These are phyloP conservation scores for Penicillium oxalicum DNA, from an alignment of 2,329 filamentous ascomycete species.

Conservation along the genomic window DNA sequence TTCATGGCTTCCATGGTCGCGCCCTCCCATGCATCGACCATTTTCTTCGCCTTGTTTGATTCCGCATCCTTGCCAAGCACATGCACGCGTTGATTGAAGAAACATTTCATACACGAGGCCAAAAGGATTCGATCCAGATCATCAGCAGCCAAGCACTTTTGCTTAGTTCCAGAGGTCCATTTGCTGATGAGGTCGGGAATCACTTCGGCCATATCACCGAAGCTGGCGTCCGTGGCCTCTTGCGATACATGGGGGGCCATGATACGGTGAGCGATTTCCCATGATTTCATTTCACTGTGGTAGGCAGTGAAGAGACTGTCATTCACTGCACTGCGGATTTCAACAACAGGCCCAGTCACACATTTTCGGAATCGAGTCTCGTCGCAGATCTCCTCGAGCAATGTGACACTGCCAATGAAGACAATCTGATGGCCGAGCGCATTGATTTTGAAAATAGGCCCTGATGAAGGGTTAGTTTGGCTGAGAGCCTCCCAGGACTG, in stretches of 20 bases:
- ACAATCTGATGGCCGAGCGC: slow-evolving; percentile 43
- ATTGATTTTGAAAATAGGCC: slow-evolving; percentile 55
- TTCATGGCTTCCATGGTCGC: slow-evolving; percentile 52
- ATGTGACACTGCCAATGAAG: slow-evolving; percentile 48
- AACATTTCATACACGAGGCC: slow-evolving; percentile 44
- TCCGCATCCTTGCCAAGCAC: slow-evolving; percentile 37
- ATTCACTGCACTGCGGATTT: slow-evolving; percentile 56
- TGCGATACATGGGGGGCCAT: slow-evolving; percentile 42
- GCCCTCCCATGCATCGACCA: slow-evolving; percentile 49
- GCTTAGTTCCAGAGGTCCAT: slow-evolving; percentile 40
- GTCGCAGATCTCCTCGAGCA: slow-evolving; percentile 61
- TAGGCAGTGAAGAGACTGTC: slow-evolving; percentile 63
- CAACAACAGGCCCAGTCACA: slow-evolving; percentile 48
- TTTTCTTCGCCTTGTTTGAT: slow-evolving; percentile 38
- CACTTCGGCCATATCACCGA: slow-evolving; percentile 44
- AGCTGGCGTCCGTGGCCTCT: slow-evolving; percentile 34
- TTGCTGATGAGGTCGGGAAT: slow-evolving; percentile 44
- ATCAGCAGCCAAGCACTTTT: slow-evolving; percentile 38
- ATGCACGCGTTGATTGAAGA: slow-evolving; percentile 48
- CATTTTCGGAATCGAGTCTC: slow-evolving; percentile 55
- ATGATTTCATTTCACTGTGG: slow-evolving; percentile 44
- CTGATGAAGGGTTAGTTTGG: slow-evolving; percentile 28
- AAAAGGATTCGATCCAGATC: slow-evolving; percentile 51
- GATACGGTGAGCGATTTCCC: slow-evolving; percentile 56
- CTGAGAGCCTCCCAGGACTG: background rate